Evolutionary conservation across 257 asterid species (phyloP), one percentile per base, ranked within the genome.

Genomic region (Handroanthus guayacan): DNA sequence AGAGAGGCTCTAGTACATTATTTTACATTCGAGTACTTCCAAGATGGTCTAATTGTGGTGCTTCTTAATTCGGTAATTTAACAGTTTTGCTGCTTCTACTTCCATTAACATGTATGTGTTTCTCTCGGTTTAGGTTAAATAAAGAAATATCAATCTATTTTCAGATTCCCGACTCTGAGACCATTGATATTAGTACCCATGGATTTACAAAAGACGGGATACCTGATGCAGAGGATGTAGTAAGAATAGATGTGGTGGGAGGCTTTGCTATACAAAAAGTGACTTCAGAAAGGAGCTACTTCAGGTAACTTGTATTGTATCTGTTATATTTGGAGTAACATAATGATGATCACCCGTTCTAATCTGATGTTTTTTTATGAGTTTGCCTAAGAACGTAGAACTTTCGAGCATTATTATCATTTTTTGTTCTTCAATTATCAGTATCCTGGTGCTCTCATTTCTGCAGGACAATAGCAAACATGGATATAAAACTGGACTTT

Each of bases 201-300:
- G 92, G 99, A 45, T 89, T 90, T 75, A 77, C 91, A 69, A 69
- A 84, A 72, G 92, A 92, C 3, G 92, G 89, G 54, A 80, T 90
- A 78, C 93, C 97, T 0, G 71, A 91, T 63, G 87, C 89, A 13
- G 79, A 84, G 51, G 96, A 87, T 81, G 94, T 88, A 3, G 90
- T 95, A 67, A 86, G 98, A 81, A 88, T 95, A 62, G 98, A 87
- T 74, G 81, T 91, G 45, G 88, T 83, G 51, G 99, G 99, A 74
- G 99, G 99, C 56, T 88, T 87, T 82, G 97, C 96, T 72, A 0
- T 88, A 68, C 97, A 91, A 56, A 95, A 91, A 87, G 93, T 91
- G 36, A 79, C 90, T 61, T 39, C 71, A 51, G 80, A 83, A 43
- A 80, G 97, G 75, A 92, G 93, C 86, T 89, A 84, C 87, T 92